These are phyloP conservation scores for Pontederia crassipes DNA, from an alignment of 176 grass and related monocot genomes.

Conservation along the genomic window DNA sequence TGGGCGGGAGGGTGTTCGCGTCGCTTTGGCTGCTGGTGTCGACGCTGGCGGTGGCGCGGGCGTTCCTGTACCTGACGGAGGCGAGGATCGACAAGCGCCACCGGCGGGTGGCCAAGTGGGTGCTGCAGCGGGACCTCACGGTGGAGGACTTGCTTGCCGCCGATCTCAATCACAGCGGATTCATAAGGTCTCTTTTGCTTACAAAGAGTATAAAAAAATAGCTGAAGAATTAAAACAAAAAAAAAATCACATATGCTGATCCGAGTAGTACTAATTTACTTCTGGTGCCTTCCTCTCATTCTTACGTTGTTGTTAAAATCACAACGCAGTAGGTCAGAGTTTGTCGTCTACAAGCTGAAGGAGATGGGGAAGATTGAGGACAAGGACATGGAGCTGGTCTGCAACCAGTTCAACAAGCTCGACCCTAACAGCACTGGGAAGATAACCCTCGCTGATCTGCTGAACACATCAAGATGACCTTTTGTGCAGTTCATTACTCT, in stretches of 20 bases:
- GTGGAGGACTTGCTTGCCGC: constrained; percentile 36
- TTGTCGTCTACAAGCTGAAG: constrained; percentile 59
- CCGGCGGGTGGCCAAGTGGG: constrained; percentile 47
- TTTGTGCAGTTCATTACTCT: too few species aligned
- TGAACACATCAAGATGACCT: background rate
- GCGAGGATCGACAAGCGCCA: constrained; percentile 61
- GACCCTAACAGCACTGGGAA: constrained; percentile 5
- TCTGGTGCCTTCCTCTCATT: too few species aligned
- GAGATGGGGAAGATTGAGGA: constrained; percentile 51
- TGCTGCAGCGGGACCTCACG: constrained; percentile 56
- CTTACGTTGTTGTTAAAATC: too few species aligned
- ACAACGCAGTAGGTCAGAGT: constrained; percentile 44
- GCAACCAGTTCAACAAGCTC: constrained; percentile 4
- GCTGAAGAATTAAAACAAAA: too few species aligned
- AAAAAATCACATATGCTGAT: too few species aligned
- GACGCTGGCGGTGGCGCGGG: constrained; percentile 47
- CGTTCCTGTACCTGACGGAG: constrained; percentile 62
- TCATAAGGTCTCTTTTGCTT: constrained; percentile 31
- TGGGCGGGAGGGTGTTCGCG: constrained; percentile 54
- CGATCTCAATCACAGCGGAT: constrained; percentile 33
- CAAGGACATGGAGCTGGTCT: constrained; percentile 26
- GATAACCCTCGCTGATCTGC: background rate
- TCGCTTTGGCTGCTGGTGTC: constrained; percentile 47
- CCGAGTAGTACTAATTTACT: too few species aligned
- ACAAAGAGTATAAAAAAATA: too few species aligned